Conservation (phyloP, 352 stramenopile genomes). For the Phytopythium helicoides region DNA sequence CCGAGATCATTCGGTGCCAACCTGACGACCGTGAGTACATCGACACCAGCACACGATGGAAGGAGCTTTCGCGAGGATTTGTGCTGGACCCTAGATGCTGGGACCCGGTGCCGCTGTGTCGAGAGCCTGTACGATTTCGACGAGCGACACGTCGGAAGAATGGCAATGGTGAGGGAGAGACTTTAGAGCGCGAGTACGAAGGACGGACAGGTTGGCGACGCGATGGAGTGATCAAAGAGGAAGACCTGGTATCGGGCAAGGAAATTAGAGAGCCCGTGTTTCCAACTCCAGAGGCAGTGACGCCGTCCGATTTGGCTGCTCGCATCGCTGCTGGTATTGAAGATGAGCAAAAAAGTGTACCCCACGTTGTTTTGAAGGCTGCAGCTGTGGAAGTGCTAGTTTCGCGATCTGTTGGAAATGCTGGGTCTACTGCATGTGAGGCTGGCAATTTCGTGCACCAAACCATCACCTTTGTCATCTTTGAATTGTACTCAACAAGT, state of each 20-base stretch:
- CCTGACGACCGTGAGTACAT: conserved; percentile 5
- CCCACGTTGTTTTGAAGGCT: conserved; percentile 36
- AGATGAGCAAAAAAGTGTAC: conserved; percentile 17
- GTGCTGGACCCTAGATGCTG: conserved; percentile 55
- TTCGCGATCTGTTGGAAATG: conserved; percentile 3
- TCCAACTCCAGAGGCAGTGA: conserved; percentile 19
- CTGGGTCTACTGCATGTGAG: neutral
- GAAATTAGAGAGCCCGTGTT: conserved; percentile 31
- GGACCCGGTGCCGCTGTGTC: conserved; percentile 49
- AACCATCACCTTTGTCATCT: conserved; percentile 13
- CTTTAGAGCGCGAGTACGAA: conserved; percentile 51
- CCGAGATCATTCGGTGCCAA: conserved; percentile 39
- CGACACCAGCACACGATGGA: conserved; percentile 17
- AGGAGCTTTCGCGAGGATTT: conserved; percentile 61
- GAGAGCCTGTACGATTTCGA: conserved; percentile 48
- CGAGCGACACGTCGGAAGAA: conserved; percentile 28
- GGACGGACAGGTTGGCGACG: conserved; percentile 28
- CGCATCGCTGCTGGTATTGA: conserved; percentile 29
- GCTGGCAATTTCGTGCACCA: conserved; percentile 13
- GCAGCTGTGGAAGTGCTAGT: conserved; percentile 33
- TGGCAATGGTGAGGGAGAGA: neutral
- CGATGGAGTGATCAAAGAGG: conserved; percentile 50
- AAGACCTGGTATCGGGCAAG: conserved; percentile 16
- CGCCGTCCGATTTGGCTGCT: conserved; percentile 20
- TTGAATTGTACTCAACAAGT: neutral